These are phyloP conservation scores for Aspergillus fumigatiaffinis DNA, from an alignment of 2,329 filamentous ascomycete species.

Conservation along the genomic window DNA sequence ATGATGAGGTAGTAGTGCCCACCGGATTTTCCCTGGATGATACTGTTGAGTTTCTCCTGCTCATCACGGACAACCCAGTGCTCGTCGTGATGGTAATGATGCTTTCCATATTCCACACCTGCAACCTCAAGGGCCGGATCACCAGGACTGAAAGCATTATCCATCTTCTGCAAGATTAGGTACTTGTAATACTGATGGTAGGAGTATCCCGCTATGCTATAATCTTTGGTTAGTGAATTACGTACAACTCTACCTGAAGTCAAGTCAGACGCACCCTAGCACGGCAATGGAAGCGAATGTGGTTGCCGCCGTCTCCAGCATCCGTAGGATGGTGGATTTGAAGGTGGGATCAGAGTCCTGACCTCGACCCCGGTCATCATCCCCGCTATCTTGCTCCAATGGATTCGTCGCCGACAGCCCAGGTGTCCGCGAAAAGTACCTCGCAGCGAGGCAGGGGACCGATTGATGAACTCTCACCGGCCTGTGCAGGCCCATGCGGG, in stretches of 20 bases:
- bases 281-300: conserved; percentile 72
- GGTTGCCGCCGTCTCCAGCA: conserved; percentile 70
- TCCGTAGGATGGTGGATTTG: conserved; percentile 51
- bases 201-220: conserved; percentile 61
- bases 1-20: conserved; percentile 91
- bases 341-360: conserved; percentile 28
- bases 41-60: conserved; percentile 75
- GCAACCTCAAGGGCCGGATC: conserved; percentile 85
- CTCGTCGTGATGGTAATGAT: conserved; percentile 43
- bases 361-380: conserved; percentile 22
- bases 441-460: conserved; percentile 12
- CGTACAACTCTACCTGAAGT: not conserved
- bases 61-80: conserved; percentile 84
- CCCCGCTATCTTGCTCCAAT: conserved; percentile 28
- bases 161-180: conserved; percentile 87
- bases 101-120: conserved; percentile 45
- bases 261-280: conserved; percentile 49
- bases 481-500: conserved; percentile 16
- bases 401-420: conserved; percentile 23
- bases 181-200: conserved; percentile 87
- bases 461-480: conserved; percentile 9
- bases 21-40: conserved; percentile 66
- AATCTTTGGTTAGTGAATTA: conserved; percentile 14
- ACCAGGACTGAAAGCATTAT: conserved; percentile 83
- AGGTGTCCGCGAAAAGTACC: conserved; percentile 22